phyloP scores from a whole-genome alignment of 2,329 filamentous ascomycete species.

The Penicillium capsulatum region DNA sequence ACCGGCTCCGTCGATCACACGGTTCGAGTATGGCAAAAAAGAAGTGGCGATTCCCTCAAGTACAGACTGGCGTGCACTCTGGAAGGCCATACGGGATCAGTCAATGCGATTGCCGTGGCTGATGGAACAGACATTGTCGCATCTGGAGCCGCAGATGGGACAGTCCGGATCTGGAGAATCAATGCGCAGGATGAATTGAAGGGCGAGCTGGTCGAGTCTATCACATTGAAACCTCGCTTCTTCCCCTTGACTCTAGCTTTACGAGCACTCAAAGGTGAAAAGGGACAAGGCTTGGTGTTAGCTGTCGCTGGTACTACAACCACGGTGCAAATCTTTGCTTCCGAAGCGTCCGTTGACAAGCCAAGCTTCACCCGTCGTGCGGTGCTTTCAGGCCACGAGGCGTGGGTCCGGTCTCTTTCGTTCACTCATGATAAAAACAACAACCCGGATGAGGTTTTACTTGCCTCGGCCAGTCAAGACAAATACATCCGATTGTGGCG shows the following conservation, averaged over 20 bases:
- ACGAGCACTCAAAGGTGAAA: conserved; percentile 53
- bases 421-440: conserved; percentile 63
- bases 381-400: conserved; percentile 83
- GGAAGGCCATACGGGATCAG: conserved; percentile 64
- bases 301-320: conserved; percentile 83
- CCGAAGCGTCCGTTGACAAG: conserved; percentile 42
- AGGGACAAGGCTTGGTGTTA: conserved; percentile 54
- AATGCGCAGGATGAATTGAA: conserved; percentile 32
- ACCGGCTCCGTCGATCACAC: conserved; percentile 78
- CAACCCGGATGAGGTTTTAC: conserved; percentile 62
- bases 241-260: conserved; percentile 77
- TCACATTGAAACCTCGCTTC: conserved; percentile 70
- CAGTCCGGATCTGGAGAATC: conserved; percentile 65
- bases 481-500: conserved; percentile 96
- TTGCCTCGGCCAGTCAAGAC: conserved; percentile 94
- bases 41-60: conserved; percentile 16
- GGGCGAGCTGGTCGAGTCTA: conserved; percentile 60
- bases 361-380: conserved; percentile 66
- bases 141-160: conserved; percentile 61
- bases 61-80: conserved; percentile 50
- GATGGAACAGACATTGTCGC: conserved; percentile 49
- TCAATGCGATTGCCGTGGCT: conserved; percentile 60
- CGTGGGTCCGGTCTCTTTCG: conserved; percentile 83
- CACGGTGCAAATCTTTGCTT: conserved; percentile 73
- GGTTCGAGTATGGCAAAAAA: conserved; percentile 59